Base-by-base conservation (phyloP, 805 yeast genomes). In the Yarrowia osloensis region DNA sequence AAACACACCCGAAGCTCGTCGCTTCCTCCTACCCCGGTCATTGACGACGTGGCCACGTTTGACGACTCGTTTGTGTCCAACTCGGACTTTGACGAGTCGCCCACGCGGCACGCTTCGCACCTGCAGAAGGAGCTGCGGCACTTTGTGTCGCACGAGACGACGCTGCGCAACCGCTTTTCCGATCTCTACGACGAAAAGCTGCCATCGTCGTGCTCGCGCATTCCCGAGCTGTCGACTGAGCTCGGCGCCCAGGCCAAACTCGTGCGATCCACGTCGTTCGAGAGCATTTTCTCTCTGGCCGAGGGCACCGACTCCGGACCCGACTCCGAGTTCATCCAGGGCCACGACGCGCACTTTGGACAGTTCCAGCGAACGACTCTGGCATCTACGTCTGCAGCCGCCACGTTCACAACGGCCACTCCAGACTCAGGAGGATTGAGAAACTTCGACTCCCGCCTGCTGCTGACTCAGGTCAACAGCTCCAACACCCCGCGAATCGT, bases 71-170 rank as follows among this genome's bases (percentile, higher is more conserved):
- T 50, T 13, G 57, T 15, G 13, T 50, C 50, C n/a, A 24, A 24
- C 21, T 46, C 57, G 29, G 49, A 33, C 9, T 57, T 57, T 13
- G 63, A 57, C 11, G 63, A 57, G 24, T 57, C 63, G 13, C 63
- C 63, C 8, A 57, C 63, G 21, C 24, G 63, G 3, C 63, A 54
- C 17, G 62, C 22, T 1, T 37, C 46, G 11, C 62, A 54, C n/a
- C 24, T 54, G 4, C 62, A 57, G n/a, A 57, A 57, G 49, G 66
- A 61, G 33, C 44, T 61, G n/a, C 54, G 66, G 2, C 66, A 61
- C 33, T 61, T 44, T 33, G 54, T 44, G n/a, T 61, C 66, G n/a
- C 54, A 61, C 13, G 66, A 61, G 33, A 61, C 54, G n/a, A 61
- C 54, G 24, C 54, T 61, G 7, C 13, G 52, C 9, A 61, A 46